These are phyloP conservation scores for Glomus cerebriforme DNA, from an alignment of 192 early-diverging fungal genomes.

Conservation along the genomic window DNA sequence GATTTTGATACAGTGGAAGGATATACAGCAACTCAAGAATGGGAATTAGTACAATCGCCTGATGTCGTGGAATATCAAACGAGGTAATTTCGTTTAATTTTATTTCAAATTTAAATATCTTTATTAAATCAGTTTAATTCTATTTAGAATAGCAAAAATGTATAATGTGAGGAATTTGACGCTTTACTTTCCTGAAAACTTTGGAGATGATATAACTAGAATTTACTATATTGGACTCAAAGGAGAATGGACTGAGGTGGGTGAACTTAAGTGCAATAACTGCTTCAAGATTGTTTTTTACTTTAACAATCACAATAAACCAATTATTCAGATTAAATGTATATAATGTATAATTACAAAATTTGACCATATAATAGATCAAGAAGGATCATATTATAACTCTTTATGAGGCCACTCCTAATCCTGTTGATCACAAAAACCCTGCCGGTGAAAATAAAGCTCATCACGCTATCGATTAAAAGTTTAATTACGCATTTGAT, in stretches of 20 bases:
- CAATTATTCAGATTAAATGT: neutral
- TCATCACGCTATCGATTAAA: constrained; percentile 51
- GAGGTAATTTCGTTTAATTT: constrained; percentile 35
- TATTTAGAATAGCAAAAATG: constrained; percentile 69
- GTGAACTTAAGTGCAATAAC: neutral
- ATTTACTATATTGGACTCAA: constrained; percentile 87
- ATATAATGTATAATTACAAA: neutral
- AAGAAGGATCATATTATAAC: constrained; percentile 71
- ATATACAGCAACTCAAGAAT: constrained; percentile 75
- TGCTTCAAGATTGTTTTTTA: neutral
- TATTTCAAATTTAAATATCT: neutral
- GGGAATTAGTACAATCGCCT: constrained; percentile 67
- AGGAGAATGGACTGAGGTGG: constrained; percentile 84
- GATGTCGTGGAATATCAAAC: constrained; percentile 67
- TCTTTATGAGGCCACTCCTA: constrained; percentile 72
- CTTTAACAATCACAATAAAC: neutral
- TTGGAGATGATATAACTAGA: constrained; percentile 72
- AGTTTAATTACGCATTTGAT: neutral
- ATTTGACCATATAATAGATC: constrained; percentile 43
- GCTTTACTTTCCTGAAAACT: constrained; percentile 80
- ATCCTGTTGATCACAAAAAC: constrained; percentile 72
- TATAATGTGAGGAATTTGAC: constrained; percentile 75
- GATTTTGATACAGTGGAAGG: constrained; percentile 86
- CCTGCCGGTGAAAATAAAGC: constrained; percentile 49
- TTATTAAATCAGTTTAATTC: neutral